These are phyloP conservation scores for Alternaria rosae DNA, from an alignment of 2,329 filamentous ascomycete genomes.

Conservation along the genomic window DNA sequence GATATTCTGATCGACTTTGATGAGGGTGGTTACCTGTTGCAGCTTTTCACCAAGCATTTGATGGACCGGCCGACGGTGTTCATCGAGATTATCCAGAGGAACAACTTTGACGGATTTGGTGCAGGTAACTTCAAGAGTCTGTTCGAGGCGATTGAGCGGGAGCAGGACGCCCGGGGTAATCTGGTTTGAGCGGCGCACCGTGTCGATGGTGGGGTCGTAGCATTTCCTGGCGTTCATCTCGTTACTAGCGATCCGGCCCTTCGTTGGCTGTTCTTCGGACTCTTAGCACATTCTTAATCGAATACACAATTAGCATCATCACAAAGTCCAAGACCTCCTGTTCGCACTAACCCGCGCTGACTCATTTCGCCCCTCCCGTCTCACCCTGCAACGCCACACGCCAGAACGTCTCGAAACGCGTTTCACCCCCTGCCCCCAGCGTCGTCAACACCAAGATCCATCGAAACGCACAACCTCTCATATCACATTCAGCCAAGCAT, in stretches of 20 bases:
- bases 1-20: constrained; percentile 97
- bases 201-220: background rate
- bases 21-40: constrained; percentile 82
- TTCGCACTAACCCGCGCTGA: background rate
- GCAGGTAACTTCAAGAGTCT: constrained; percentile 95
- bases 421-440: background rate
- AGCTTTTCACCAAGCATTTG: constrained; percentile 72
- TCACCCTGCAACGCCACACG: constrained; percentile 8
- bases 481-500: background rate
- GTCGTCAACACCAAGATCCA: background rate
- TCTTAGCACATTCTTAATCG: background rate
- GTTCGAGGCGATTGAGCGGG: constrained; percentile 94
- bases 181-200: constrained; percentile 51
- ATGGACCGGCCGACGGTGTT: constrained; percentile 97
- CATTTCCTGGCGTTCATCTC: constrained; percentile 13
- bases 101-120: constrained; percentile 90
- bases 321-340: background rate
- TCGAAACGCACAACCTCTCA: background rate
- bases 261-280: background rate
- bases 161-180: constrained; percentile 87
- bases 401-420: constrained; percentile 2
- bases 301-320: background rate
- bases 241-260: background rate
- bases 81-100: constrained; percentile 92
- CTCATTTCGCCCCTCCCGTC: background rate